Percentiles rank a stretch among this genome's conserved stretches.
Conservation (phyloP, 1,139 yeast genomes). For the Kazachstania sp. region DNA sequence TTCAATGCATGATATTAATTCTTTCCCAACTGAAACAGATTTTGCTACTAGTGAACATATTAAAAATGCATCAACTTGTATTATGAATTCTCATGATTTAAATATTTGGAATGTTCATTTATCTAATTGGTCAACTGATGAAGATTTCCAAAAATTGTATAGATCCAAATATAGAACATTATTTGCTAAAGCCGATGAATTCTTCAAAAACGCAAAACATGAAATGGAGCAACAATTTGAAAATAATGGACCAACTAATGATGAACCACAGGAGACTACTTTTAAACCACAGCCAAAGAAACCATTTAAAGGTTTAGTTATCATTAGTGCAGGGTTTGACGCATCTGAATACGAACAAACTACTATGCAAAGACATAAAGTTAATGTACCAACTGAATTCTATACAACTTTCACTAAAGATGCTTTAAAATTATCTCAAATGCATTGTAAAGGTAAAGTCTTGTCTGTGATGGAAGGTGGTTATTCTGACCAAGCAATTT, state of each 20-base stretch:
- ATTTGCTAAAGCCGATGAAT: conserved; percentile 61
- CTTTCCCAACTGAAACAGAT: conserved; percentile 78
- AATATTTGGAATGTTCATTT: conserved; percentile 83
- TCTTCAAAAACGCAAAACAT: conserved; percentile 43
- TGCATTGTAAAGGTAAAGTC: conserved; percentile 54
- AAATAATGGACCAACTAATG: neutral
- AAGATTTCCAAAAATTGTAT: conserved; percentile 59
- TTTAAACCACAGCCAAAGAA: conserved; percentile 8
- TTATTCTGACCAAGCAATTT: conserved; percentile 73
- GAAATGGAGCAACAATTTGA: conserved; percentile 33
- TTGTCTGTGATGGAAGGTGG: conserved; percentile 79
- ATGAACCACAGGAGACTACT: neutral
- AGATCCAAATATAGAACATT: conserved; percentile 53
- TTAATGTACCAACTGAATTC: conserved; percentile 75
- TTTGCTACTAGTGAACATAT: conserved; percentile 66
- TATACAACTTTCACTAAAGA: conserved; percentile 68
- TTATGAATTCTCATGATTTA: conserved; percentile 65
- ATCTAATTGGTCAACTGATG: conserved; percentile 52
- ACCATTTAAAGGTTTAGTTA: conserved; percentile 61
- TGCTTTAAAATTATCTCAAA: conserved; percentile 54
- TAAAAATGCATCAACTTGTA: conserved; percentile 71
- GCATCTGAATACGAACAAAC: conserved; percentile 78
- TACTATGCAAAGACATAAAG: conserved; percentile 80
- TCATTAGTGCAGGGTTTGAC: conserved; percentile 81
- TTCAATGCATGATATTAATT: conserved; percentile 77